A percentile compares a stretch with the other conserved stretches of the same genome.
Conservation (phyloP, 2,329 filamentous ascomycete genomes). For the Aspergillus hiratsukae region DNA sequence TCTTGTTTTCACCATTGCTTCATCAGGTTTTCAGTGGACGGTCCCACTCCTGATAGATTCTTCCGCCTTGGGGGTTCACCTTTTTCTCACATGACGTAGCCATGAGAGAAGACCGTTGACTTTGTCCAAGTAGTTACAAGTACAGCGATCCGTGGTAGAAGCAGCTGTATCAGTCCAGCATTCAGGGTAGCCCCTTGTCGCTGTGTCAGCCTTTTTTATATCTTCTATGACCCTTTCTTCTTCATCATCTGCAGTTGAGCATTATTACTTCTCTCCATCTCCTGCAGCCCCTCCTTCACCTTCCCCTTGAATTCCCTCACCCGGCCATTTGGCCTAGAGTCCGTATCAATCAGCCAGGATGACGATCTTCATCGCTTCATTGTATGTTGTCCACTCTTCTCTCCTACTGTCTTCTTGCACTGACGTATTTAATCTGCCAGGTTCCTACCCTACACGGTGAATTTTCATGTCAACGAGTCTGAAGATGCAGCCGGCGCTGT, state of each 20-base stretch:
- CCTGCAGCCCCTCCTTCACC: background rate
- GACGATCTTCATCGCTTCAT: constrained; percentile 57
- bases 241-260: background rate
- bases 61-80: background rate
- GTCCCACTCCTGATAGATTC: background rate
- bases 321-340: background rate
- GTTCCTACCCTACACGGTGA: constrained; percentile 86
- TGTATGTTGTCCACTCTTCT: constrained; percentile 41
- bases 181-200: background rate
- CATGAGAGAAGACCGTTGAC: constrained; percentile 18
- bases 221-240: background rate
- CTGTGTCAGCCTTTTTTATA: background rate
- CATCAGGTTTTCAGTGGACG: constrained; percentile 2
- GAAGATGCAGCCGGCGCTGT: constrained; percentile 40
- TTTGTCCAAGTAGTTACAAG: background rate
- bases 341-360: constrained; percentile 35
- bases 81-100: constrained; percentile 32
- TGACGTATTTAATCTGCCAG: constrained; percentile 43
- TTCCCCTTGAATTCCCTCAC: constrained; percentile 3
- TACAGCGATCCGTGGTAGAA: background rate
- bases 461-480: constrained; percentile 64
- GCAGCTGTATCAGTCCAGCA: background rate
- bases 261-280: background rate
- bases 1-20: background rate
- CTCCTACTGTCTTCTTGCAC: background rate